Conservation (phyloP, 2,329 filamentous ascomycete genomes). For the Beauveria varroae region DNA sequence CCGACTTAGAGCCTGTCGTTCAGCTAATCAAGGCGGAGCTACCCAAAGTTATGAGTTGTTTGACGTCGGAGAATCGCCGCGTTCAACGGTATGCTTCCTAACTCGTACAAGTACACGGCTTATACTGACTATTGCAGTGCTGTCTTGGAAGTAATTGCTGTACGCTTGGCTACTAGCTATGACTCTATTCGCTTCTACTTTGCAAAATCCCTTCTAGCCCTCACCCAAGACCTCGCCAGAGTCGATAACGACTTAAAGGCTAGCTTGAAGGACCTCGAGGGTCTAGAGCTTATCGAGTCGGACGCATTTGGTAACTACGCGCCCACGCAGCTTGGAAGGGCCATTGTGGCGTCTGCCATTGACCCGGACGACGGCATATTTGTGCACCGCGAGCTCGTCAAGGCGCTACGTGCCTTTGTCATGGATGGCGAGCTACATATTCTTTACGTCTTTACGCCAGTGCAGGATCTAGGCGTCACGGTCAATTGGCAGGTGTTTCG, state of each 20-base stretch:
- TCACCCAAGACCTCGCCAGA: conserved; percentile 42
- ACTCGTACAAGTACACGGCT: not conserved
- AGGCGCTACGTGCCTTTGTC: conserved; percentile 64
- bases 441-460: conserved; percentile 68
- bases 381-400: conserved; percentile 59
- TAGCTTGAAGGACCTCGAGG: conserved; percentile 50
- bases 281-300: conserved; percentile 45
- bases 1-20: conserved; percentile 61
- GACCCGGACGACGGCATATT: conserved; percentile 70
- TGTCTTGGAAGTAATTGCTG: conserved; percentile 62
- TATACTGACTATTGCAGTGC: conserved; percentile 40
- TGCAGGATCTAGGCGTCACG: conserved; percentile 47
- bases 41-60: conserved; percentile 60
- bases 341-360: conserved; percentile 64
- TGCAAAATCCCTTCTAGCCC: conserved; percentile 56
- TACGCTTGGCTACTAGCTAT: conserved; percentile 57
- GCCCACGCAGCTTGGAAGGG: conserved; percentile 59
- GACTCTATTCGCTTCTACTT: conserved; percentile 63
- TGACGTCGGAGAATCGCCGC: conserved; percentile 58
- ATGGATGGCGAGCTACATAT: conserved; percentile 78
- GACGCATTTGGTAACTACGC: conserved; percentile 45
- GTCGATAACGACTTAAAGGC: conserved; percentile 48
- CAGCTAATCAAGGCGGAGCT: conserved; percentile 66
- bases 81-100: conserved; percentile 49
- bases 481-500: conserved; percentile 69